Base-by-base conservation (phyloP, 345 rosid species). In the Gossypium thurberi region DNA sequence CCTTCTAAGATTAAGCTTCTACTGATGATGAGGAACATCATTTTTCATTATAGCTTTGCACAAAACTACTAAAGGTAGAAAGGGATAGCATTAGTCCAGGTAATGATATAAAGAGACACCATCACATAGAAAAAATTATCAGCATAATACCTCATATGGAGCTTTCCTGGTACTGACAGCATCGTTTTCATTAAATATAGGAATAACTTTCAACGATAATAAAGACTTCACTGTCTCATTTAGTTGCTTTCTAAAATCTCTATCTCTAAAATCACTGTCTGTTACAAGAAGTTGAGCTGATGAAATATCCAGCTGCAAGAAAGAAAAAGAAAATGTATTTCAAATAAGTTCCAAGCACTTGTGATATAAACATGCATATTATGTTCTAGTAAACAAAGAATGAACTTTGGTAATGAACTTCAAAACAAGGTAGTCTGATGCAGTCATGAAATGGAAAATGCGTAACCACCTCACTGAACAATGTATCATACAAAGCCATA, bases 151-250 rank as follows among this genome's bases (percentile, higher is more conserved):
- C 99, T 93, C 98, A 69, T 96, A 96, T 14, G 99, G 99, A 56
- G 98, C 99, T 87, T 84, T 93, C 86, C 98, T 82, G 18, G 98
- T 93, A 85, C 99, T 96, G 42, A 96, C 81, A 48, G 99, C 97
- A 86, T 96, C 99, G 78, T 96, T 96, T 88, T 96, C 99, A 75
- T 96, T 96, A 71, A 96, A 88, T 75, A 96, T 85, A 5, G 99
- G 99, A 80, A 93, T 75, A 79, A 96, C 98, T 77, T 80, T 93
- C 72, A 89, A 76, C 43, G 80, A 76, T 17, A 96, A 69, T 75
- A 96, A 83, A 8, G 98, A 86, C 72, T 81, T 74, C 21, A 96
- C 92, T 0, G 98, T 93, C 74, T 93, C 96, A 79, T 53, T 83
- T 56, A 96, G 97, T 60, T 91, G 99, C 78, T 53, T 87, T 81